Percentiles rank a stretch among this genome's conserved stretches.
Conservation (phyloP, 2,329 filamentous ascomycete genomes). For the Epichloe uncinata region DNA sequence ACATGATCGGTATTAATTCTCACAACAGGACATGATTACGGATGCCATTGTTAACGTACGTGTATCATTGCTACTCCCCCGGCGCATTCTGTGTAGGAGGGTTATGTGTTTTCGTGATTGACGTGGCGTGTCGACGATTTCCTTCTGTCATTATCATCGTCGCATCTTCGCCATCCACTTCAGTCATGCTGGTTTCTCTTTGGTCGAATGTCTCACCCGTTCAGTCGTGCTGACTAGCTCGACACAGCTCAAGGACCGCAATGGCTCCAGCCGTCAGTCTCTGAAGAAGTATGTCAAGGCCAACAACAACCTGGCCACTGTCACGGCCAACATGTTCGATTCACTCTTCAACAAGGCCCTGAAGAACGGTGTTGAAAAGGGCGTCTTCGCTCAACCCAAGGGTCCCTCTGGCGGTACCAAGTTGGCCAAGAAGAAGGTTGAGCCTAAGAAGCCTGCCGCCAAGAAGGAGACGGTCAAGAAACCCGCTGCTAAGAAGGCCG, state of each 20-base stretch:
- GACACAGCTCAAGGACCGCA: constrained; percentile 46
- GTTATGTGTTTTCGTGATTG: background rate
- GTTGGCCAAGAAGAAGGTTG: constrained; percentile 64
- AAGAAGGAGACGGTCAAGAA: constrained; percentile 22
- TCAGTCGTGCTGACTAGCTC: constrained; percentile 23
- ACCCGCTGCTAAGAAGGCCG: constrained; percentile 19
- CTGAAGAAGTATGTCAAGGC: constrained; percentile 49
- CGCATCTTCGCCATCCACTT: background rate
- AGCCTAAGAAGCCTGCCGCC: constrained; percentile 24
- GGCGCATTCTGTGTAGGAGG: constrained; percentile 20
- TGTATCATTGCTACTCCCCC: constrained; percentile 20
- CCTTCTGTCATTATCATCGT: background rate
- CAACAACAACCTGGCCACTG: constrained; percentile 35
- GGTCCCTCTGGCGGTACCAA: constrained; percentile 84
- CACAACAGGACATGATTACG: constrained; percentile 45
- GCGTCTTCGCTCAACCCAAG: constrained; percentile 81
- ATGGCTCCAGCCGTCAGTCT: constrained; percentile 47
- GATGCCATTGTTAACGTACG: constrained; percentile 49
- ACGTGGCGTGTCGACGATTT: background rate
- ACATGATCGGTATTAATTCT: constrained; percentile 12
- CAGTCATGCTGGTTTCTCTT: no score
- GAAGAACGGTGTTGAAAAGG: constrained; percentile 71
- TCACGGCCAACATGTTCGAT: constrained; percentile 44
- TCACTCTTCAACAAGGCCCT: constrained; percentile 78
- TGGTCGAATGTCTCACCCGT: background rate